Percentiles rank a stretch among this genome's conserved stretches.
These are phyloP conservation scores for Aspergillus aculeatinus DNA, from an alignment of 2,329 filamentous ascomycete genomes.

Conservation along the genomic window DNA sequence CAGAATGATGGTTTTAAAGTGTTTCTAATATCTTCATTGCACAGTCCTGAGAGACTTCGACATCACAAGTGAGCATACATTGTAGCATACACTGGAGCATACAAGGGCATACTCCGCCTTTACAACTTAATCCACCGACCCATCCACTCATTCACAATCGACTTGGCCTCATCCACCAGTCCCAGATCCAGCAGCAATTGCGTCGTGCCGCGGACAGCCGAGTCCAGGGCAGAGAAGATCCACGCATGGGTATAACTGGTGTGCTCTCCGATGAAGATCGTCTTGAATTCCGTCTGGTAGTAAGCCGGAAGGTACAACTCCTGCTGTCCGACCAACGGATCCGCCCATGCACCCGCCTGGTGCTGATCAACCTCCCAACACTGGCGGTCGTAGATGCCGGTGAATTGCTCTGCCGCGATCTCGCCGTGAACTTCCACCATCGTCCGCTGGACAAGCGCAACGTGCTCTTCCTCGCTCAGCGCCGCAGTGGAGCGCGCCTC, in stretches of 20 bases:
- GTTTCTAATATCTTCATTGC: no score
- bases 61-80: no score
- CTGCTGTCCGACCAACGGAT: slow-evolving; percentile 63
- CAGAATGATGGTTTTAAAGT: no score
- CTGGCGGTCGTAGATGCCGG: slow-evolving; percentile 58
- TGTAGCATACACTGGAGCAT: no score
- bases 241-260: slow-evolving; percentile 67
- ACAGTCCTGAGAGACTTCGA: no score
- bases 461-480: slow-evolving; percentile 47
- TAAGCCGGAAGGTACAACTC: slow-evolving; percentile 71
- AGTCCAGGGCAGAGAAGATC: slow-evolving; percentile 61
- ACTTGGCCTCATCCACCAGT: slow-evolving; percentile 68
- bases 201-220: slow-evolving; percentile 63
- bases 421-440: slow-evolving; percentile 68
- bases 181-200: slow-evolving; percentile 64
- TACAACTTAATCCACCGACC: slow-evolving; percentile 58
- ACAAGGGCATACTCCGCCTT: no score
- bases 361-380: slow-evolving; percentile 66
- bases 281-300: slow-evolving; percentile 66
- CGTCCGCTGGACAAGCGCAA: slow-evolving; percentile 61
- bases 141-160: slow-evolving; percentile 65
- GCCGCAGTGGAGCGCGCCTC: slow-evolving; percentile 26
- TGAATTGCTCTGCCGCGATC: slow-evolving; percentile 61
- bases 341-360: slow-evolving; percentile 63
- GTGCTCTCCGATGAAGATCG: slow-evolving; percentile 70